phyloP scores from a whole-genome alignment of 73 alveolate species.

The Tetrahymena elliotti region DNA sequence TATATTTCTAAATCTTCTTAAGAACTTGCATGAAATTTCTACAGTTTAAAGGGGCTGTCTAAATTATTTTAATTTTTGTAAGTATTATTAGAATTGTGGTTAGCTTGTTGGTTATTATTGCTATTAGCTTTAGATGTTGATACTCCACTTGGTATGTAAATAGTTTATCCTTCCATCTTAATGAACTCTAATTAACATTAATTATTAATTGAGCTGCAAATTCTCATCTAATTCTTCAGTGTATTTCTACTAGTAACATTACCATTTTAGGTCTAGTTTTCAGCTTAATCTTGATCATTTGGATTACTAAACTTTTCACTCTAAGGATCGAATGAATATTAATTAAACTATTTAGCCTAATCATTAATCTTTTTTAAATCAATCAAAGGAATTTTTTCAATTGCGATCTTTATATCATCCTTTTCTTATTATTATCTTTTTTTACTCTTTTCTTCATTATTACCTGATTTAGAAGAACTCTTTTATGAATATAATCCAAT shows the following conservation, averaged over 20 bases:
- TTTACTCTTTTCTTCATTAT: neutral
- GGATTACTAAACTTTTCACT: neutral
- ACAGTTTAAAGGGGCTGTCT: neutral
- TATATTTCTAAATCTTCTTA: neutral
- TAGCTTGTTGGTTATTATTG: neutral
- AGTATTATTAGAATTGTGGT: neutral
- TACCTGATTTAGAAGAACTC: neutral
- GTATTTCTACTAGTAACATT: neutral
- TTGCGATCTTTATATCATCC: neutral
- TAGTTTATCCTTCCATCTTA: neutral
- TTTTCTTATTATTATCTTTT: neutral
- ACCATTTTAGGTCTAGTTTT: neutral
- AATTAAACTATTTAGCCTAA: neutral
- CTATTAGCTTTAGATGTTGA: neutral
- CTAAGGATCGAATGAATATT: neutral
- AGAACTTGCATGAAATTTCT: neutral
- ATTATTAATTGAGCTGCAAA: neutral
- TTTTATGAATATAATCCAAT: neutral
- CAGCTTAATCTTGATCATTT: neutral
- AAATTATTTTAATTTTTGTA: neutral
- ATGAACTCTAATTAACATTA: neutral
- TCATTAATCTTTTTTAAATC: neutral
- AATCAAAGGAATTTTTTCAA: neutral
- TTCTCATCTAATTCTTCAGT: neutral
- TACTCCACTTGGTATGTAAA: neutral